Evolutionary conservation across 2,329 filamentous ascomycete species (phyloP), one percentile per base, ranked within the genome.

Genomic region (Claviceps maximensis): DNA sequence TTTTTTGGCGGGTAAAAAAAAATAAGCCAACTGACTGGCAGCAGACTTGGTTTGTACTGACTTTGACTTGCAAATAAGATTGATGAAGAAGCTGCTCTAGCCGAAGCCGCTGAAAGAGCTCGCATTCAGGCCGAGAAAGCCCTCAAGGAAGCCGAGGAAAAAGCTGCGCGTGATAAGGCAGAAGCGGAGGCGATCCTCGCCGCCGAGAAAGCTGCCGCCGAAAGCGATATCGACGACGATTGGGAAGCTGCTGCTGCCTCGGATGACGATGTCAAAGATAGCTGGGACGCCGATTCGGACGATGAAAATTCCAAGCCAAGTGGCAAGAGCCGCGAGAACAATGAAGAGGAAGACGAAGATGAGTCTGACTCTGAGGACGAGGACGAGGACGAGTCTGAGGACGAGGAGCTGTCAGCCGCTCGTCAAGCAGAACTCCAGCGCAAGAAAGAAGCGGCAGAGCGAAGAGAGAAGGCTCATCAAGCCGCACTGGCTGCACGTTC

Each of bases 401-500:
- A 89, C 53, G 87, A 94, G 65, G 81, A 85, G 58, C 72, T 78
- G 55, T 84, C 84, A n/a, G 86, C 86, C n/a, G 75, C 82, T 42
- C 76, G 86, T 64, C 78, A 78, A 57, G 87, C 86, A 17, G 82
- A 86, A 62, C 83, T 82, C 25, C 82, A 86, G 64, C 81, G 85
- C 62, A 96, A 96, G 74, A 86, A 83, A 60, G 90, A 95, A 64
- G 89, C 89, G 46, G 87, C 89, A 17, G 89, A 93, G 62, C 82
- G 91, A 64, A 82, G 91, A 63, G 87, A 89, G 71, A 88, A 88
- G 71, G 86, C 89, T 54, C 88, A 95, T 67, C 88, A 96, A 69
- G 91, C 89, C 57, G 93, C 93, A 19, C 71, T 96, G 65, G 90
- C 89, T 46, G 90, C 91, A 49, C 82, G 89, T 56, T 97, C 91